Evolutionary conservation across 371 early-diverging fungal species (phyloP).

Genomic region (Mucor circinelloides): DNA sequence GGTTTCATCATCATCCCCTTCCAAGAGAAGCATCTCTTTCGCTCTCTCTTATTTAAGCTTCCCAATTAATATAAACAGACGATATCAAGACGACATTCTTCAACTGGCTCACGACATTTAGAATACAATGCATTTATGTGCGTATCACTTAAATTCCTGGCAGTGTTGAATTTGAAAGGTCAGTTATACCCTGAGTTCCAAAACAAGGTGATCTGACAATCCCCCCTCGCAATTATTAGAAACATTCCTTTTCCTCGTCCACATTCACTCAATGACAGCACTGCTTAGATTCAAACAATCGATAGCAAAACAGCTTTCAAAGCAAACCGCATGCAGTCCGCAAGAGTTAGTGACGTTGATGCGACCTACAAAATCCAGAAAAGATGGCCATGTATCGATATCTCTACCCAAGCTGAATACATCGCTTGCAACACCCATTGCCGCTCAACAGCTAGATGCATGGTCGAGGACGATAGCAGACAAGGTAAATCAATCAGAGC

Average conservation of each 20-base stretch:
- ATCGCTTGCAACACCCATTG: background rate
- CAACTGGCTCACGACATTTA: too few species aligned
- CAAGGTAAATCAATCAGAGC: slow-evolving; percentile 31
- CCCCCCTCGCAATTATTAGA: too few species aligned
- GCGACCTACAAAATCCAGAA: slow-evolving; percentile 18
- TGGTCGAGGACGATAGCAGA: slow-evolving; percentile 52
- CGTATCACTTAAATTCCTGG: too few species aligned
- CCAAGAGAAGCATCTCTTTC: too few species aligned
- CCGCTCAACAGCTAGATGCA: slow-evolving; percentile 60
- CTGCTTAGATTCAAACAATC: slow-evolving; percentile 42
- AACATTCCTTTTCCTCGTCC: background rate
- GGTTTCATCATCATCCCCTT: background rate
- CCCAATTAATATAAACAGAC: too few species aligned
- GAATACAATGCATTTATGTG: too few species aligned
- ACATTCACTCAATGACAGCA: slow-evolving; percentile 8
- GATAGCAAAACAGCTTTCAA: slow-evolving; percentile 42
- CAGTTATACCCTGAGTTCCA: too few species aligned
- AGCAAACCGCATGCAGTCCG: slow-evolving; percentile 13
- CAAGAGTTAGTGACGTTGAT: slow-evolving; percentile 16
- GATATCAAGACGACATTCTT: too few species aligned
- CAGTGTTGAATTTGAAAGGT: too few species aligned
- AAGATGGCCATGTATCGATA: slow-evolving; percentile 31
- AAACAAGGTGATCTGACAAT: too few species aligned
- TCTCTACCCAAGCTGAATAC: slow-evolving; percentile 29
- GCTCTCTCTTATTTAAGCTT: too few species aligned